Evolutionary conservation across 2,329 filamentous ascomycete species (phyloP).

Genomic region (Oidium heveae): DNA sequence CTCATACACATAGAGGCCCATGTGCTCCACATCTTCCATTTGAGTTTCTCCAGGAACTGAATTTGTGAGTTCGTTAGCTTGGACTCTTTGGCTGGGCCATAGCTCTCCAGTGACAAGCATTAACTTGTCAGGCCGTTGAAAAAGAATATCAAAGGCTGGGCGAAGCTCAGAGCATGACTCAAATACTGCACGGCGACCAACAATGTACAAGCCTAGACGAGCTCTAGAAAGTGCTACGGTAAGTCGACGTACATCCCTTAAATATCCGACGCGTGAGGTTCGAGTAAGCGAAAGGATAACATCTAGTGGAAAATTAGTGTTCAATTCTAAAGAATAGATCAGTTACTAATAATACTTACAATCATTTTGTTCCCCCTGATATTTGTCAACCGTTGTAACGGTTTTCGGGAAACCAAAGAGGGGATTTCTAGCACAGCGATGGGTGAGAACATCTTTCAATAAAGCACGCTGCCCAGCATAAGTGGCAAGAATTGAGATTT

Average conservation of each 20-base stretch:
- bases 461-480: conserved; percentile 82
- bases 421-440: conserved; percentile 59
- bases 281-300: conserved; percentile 82
- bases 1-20: conserved; percentile 88
- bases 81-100: conserved; percentile 40
- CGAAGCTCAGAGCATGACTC: conserved; percentile 71
- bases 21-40: conserved; percentile 82
- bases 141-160: conserved; percentile 58
- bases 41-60: conserved; percentile 30
- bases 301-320: conserved; percentile 24
- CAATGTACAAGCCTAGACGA: conserved; percentile 70
- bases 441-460: conserved; percentile 61
- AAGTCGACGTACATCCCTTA: conserved; percentile 76
- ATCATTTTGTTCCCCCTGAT: conserved; percentile 97
- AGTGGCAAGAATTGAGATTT: conserved; percentile 70
- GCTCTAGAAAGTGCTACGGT: conserved; percentile 89
- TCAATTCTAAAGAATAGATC: neutral
- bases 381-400: conserved; percentile 92
- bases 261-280: conserved; percentile 70
- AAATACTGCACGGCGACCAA: conserved; percentile 72
- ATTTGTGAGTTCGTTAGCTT: conserved; percentile 20
- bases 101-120: conserved; percentile 65
- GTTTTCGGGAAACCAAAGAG: conserved; percentile 75
- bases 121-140: conserved; percentile 58
- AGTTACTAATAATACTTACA: conserved; percentile 33